phyloP scores from a whole-genome alignment of 768 basidiomycete genomes.

The Russula emetica region DNA sequence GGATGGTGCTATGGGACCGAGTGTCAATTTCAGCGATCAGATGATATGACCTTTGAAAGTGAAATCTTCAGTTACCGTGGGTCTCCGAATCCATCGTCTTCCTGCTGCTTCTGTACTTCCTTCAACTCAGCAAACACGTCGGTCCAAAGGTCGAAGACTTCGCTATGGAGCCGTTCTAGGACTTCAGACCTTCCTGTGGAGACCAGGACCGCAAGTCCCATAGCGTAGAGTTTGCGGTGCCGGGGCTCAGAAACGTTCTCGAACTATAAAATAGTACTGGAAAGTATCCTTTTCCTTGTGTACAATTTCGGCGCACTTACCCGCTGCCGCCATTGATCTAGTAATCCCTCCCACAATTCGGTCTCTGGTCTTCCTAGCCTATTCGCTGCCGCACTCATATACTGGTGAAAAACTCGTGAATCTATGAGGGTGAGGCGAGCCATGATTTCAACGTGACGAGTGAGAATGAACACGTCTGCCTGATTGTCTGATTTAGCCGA shows the following conservation, averaged over 20 bases:
- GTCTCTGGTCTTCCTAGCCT: conserved; percentile 46
- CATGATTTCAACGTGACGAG: conserved; percentile 69
- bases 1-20: conserved; percentile 31
- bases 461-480: conserved; percentile 46
- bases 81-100: conserved; percentile 28
- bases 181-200: conserved; percentile 72
- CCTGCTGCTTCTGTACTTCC: conserved; percentile 47
- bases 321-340: conserved; percentile 82
- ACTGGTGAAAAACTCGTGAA: conserved; percentile 60
- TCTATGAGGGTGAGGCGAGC: conserved; percentile 69
- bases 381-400: conserved; percentile 60
- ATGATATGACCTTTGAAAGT: neutral
- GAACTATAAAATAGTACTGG: conserved; percentile 50
- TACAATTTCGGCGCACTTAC: conserved; percentile 39
- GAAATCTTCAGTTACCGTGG: conserved; percentile 17
- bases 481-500: conserved; percentile 28
- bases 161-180: conserved; percentile 62
- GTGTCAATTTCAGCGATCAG: neutral
- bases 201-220: conserved; percentile 74
- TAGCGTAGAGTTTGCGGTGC: conserved; percentile 76
- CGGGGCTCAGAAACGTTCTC: conserved; percentile 87
- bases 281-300: neutral
- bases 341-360: conserved; percentile 56
- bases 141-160: conserved; percentile 83
- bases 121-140: conserved; percentile 86